Evolutionary conservation across 2,329 filamentous ascomycete species (phyloP).

Genomic region (Cladophialophora chaetospira): DNA sequence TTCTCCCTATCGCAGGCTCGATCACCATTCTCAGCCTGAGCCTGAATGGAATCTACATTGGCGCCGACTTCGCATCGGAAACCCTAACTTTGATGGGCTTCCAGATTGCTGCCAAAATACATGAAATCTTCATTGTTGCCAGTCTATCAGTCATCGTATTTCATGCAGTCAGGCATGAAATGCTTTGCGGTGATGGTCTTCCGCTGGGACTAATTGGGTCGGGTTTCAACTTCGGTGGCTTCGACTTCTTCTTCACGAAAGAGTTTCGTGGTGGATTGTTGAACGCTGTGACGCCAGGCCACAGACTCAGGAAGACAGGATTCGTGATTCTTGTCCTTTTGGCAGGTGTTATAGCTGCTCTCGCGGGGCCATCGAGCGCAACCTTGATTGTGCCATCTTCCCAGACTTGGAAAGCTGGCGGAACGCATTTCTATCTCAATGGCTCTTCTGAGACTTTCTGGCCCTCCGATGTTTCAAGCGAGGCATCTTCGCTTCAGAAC

Average conservation of each 20-base stretch:
- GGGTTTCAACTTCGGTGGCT: slow-evolving; percentile 21
- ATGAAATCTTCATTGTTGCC: slow-evolving; percentile 23
- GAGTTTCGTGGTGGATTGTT: slow-evolving; percentile 18
- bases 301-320: slow-evolving; percentile 2
- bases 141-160: slow-evolving; percentile 25
- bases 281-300: not conserved
- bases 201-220: slow-evolving; percentile 27
- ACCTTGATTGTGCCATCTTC: slow-evolving; percentile 7
- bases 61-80: slow-evolving; percentile 10
- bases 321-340: slow-evolving; percentile 5
- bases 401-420: slow-evolving; percentile 2
- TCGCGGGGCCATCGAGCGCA: slow-evolving; percentile 14
- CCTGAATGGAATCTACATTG: slow-evolving; percentile 10
- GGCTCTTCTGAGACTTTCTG: slow-evolving; percentile 13
- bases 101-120: slow-evolving; percentile 25
- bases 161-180: slow-evolving; percentile 17
- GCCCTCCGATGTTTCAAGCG: slow-evolving; percentile 8
- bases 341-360: slow-evolving; percentile 10
- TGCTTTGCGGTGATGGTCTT: slow-evolving; percentile 22
- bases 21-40: slow-evolving; percentile 7
- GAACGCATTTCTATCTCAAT: slow-evolving; percentile 10
- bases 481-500: not conserved
- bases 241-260: slow-evolving; percentile 17
- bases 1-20: slow-evolving; percentile 9
- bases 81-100: slow-evolving; percentile 14